These are phyloP conservation scores for Eustoma russellianum DNA, from an alignment of 257 asterid species.

Conservation along the genomic window DNA sequence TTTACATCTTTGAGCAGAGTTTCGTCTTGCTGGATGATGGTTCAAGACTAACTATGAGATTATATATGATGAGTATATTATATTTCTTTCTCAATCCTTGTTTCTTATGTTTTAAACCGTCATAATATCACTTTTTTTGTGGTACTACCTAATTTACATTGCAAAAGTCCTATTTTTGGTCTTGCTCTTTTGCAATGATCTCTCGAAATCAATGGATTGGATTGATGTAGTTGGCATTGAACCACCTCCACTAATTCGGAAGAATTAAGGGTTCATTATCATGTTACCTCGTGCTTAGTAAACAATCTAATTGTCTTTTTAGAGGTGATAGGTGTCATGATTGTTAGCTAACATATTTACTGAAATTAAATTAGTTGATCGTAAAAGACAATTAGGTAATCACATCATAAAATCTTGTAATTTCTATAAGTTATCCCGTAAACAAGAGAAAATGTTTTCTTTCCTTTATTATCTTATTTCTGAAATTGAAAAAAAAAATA, in stretches of 20 bases:
- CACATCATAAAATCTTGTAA: conserved; percentile 1
- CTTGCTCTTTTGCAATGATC: conserved; percentile 55
- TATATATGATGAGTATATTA: too few species aligned
- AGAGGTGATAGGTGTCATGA: too few species aligned
- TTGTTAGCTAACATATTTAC: too few species aligned
- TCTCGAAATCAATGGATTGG: conserved; percentile 89
- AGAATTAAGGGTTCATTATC: conserved; percentile 94
- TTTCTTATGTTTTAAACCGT: conserved; percentile 4
- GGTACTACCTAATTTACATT: conserved; percentile 2
- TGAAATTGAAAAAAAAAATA: background rate
- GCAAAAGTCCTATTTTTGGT: conserved; percentile 5
- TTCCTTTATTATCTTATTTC: background rate
- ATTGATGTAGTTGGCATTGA: too few species aligned
- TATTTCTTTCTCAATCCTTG: too few species aligned
- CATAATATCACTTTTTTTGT: background rate
- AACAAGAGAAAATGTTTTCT: background rate
- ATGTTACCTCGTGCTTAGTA: conserved; percentile 62
- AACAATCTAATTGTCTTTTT: too few species aligned
- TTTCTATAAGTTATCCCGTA: background rate
- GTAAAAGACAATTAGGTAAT: conserved; percentile 36
- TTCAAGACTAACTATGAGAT: conserved; percentile 58
- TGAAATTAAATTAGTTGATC: too few species aligned
- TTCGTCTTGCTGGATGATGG: conserved; percentile 95
- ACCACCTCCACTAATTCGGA: conserved; percentile 93
- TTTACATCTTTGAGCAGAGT: conserved; percentile 55